Conservation (phyloP, 176 grass and related monocot species). For the Oryza punctata region DNA sequence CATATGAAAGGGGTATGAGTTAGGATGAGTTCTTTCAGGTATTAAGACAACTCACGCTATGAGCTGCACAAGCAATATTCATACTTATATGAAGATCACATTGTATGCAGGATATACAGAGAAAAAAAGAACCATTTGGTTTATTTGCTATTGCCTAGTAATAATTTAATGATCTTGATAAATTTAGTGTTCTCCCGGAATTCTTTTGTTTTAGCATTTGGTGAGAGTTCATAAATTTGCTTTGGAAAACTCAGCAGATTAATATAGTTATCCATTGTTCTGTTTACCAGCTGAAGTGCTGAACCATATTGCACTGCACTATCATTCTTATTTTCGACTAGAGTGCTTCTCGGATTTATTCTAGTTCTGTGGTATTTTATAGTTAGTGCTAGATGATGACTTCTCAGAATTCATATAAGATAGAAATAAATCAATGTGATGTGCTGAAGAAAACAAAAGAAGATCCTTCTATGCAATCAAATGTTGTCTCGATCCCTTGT, state of each 20-base stretch:
- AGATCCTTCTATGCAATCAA: neutral
- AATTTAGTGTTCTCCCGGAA: neutral
- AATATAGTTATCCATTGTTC: neutral
- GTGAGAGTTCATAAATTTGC: neutral
- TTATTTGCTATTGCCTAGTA: neutral
- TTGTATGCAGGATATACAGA: neutral
- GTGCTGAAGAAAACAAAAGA: neutral
- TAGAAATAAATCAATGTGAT: neutral
- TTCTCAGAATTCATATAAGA: neutral
- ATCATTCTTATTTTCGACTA: neutral
- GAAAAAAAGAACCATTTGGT: neutral
- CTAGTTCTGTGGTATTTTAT: neutral
- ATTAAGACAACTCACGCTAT: conserved; percentile 9
- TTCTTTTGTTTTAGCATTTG: neutral
- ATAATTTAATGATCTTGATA: neutral
- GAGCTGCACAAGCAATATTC: neutral
- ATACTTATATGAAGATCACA: neutral
- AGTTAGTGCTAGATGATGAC: conserved; percentile 1
- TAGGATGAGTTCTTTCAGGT: neutral
- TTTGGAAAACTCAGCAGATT: neutral
- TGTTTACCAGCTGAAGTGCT: conserved; percentile 9
- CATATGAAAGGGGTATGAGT: neutral
- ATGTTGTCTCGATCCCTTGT: neutral
- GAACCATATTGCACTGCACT: neutral
- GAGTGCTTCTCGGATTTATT: neutral